Percentiles rank a stretch among this genome's conserved stretches.
Evolutionary conservation across 2,329 filamentous ascomycete species (phyloP).

Genomic region (Dactylellina haptotyla): DNA sequence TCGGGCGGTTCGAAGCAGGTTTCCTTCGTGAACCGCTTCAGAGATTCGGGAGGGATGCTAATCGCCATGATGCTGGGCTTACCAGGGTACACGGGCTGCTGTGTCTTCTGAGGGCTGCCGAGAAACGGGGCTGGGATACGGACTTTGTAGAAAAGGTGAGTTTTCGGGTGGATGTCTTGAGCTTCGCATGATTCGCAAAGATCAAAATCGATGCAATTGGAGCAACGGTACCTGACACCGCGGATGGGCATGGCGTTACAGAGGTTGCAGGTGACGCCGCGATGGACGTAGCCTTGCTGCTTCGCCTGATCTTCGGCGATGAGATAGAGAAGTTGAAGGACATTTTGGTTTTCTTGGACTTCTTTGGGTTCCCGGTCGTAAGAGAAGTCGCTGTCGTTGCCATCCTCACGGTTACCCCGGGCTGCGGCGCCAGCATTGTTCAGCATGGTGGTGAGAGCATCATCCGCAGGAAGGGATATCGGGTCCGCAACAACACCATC

Average conservation of each 20-base stretch:
- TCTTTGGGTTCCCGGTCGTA: slow-evolving; percentile 56
- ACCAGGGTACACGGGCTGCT: slow-evolving; percentile 87
- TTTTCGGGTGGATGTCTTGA: slow-evolving; percentile 78
- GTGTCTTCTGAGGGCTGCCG: slow-evolving; percentile 78
- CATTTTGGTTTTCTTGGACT: slow-evolving; percentile 57
- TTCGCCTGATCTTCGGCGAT: slow-evolving; percentile 76
- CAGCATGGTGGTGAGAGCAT: slow-evolving; percentile 50
- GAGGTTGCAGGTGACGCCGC: slow-evolving; percentile 89
- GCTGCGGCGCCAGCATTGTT: slow-evolving; percentile 52
- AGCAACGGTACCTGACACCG: slow-evolving; percentile 90
- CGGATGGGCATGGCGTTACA: slow-evolving; percentile 89
- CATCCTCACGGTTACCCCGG: slow-evolving; percentile 52
- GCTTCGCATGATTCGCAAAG: slow-evolving; percentile 92
- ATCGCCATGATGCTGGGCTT: slow-evolving; percentile 78
- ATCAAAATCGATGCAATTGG: slow-evolving; percentile 95
- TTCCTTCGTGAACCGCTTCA: slow-evolving; percentile 74
- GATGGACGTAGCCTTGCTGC: slow-evolving; percentile 87
- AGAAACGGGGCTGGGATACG: slow-evolving; percentile 87
- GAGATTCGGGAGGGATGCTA: slow-evolving; percentile 73
- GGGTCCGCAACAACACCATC: slow-evolving; percentile 50
- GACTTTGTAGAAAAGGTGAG: slow-evolving; percentile 97
- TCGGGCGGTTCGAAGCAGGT: slow-evolving; percentile 82
- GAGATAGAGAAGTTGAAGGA: slow-evolving; percentile 57
- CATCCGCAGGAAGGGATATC: slow-evolving; percentile 44
- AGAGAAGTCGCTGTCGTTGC: slow-evolving; percentile 56